Base-by-base conservation (phyloP, 352 stramenopile species). In the Phytopythium montanum region DNA sequence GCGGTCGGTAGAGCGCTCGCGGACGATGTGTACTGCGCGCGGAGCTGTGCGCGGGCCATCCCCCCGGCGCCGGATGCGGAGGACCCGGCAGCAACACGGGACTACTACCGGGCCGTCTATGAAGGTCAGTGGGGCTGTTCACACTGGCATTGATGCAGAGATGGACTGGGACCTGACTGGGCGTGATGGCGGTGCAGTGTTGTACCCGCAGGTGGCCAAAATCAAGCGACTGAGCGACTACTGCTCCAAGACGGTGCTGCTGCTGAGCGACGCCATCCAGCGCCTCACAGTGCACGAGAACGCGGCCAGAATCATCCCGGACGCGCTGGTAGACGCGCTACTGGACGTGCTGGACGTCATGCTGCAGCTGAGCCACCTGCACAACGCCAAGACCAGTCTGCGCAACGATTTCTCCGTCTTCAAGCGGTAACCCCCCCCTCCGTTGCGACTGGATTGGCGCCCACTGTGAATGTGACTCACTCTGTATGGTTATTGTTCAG, bases 391-490 rank as follows among this genome's bases (percentile, higher is more conserved):
- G 39, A 81, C 69, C 51, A 83, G 81, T 66, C 57, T 90, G 3
- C 75, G 75, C 13, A 90, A 90, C 59, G 83, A 92, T 58, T 92
- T 90, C 34, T 81, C 79, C 0, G 70, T 90, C 4, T 90, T 83
- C 58, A 92, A 92, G 61, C 66, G 83, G 75, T 90, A 49, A n/a
- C n/a, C n/a, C 38, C 3, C 49, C 39, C 13, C 19, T 14, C 39
- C 23, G 10, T 38, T 12, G 14, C 33, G 19, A 12, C n/a, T 14
- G 6, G 42, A 19, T 25, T 16, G 21, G 19, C 10, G 16, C 3
- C 10, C 25, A 8, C 19, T 21, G 9, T 21, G 42, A 3, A 16
- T 28, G n/a, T 12, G 21, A 1, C 42, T 49, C 13, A 26, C 8
- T 16, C 2, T 8, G 26, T 12, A 23, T 18, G 1, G 10, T 45